A percentile compares a stretch with the other conserved stretches of the same genome.
phyloP scores from a whole-genome alignment of 2,329 filamentous ascomycete genomes.

The Dichotomopilus funicola region DNA sequence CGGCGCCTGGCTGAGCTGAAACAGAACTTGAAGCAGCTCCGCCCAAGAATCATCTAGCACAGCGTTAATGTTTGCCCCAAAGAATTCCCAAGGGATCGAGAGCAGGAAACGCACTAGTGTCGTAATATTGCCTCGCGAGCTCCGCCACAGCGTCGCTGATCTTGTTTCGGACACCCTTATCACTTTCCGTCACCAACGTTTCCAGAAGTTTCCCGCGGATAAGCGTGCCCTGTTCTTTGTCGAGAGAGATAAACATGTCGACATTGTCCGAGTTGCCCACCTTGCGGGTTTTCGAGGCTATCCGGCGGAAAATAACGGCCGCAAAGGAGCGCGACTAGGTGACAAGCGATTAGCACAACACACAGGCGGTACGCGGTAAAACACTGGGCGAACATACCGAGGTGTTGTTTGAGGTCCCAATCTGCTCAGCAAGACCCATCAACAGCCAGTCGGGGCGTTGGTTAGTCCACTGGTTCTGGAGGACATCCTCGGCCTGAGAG shows the following conservation, averaged over 20 bases:
- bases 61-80: constrained; percentile 8
- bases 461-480: constrained; percentile 84
- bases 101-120: constrained; percentile 61
- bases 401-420: constrained; percentile 68
- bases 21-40: constrained; percentile 78
- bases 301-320: constrained; percentile 88
- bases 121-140: constrained; percentile 88
- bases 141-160: constrained; percentile 97
- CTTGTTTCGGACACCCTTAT: constrained; percentile 78
- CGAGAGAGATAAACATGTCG: constrained; percentile 80
- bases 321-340: constrained; percentile 78
- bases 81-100: neutral
- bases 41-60: constrained; percentile 73
- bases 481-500: constrained; percentile 79
- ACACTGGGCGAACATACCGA: constrained; percentile 44
- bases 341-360: constrained; percentile 4
- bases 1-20: constrained; percentile 80
- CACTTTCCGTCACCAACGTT: constrained; percentile 64
- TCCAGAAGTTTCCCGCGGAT: constrained; percentile 82
- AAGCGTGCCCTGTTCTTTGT: constrained; percentile 63
- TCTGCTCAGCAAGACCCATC: constrained; percentile 91
- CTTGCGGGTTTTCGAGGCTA: constrained; percentile 84
- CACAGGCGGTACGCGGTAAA: neutral
- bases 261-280: constrained; percentile 61
- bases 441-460: constrained; percentile 78